Percentiles rank a stretch among this genome's conserved stretches.
Conservation (phyloP, 352 stramenopile species). For the Globisporangium carolinianum region DNA sequence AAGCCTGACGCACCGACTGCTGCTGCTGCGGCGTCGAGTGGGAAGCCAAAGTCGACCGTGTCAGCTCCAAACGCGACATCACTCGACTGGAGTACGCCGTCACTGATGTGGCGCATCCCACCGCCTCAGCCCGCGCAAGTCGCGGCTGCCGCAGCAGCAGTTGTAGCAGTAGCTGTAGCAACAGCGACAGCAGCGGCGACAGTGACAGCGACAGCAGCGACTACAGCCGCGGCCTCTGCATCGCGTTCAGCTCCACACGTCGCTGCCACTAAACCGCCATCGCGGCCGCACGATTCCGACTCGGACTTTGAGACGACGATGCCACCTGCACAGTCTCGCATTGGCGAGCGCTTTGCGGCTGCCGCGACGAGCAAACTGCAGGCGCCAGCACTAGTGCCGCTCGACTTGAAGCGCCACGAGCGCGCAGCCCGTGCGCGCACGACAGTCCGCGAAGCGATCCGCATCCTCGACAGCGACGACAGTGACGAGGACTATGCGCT, state of each 20-base stretch:
- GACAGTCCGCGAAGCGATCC: conserved; percentile 1
- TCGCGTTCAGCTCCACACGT: neutral
- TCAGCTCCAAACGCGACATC: neutral
- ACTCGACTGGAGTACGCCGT: neutral
- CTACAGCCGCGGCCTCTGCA: neutral
- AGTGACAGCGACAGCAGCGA: neutral
- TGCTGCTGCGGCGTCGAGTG: neutral
- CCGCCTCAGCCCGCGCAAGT: neutral
- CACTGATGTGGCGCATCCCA: neutral
- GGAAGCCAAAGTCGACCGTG: neutral
- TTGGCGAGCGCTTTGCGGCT: neutral
- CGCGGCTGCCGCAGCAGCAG: neutral
- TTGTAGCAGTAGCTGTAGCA: neutral
- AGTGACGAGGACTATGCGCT: conserved; percentile 6
- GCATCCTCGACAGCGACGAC: conserved; percentile 3
- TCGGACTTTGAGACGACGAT: conserved; percentile 8
- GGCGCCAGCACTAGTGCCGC: too few species aligned
- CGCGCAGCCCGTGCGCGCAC: neutral
- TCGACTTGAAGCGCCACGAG: neutral
- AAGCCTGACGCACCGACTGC: neutral
- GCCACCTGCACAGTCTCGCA: neutral
- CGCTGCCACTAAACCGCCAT: neutral
- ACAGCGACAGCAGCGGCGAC: neutral
- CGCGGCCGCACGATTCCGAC: conserved; percentile 9
- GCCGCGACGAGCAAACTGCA: neutral